Evolutionary conservation across 1,284 basidiomycete genomes (phyloP).

Genomic region (Fomitopsis betulina): DNA sequence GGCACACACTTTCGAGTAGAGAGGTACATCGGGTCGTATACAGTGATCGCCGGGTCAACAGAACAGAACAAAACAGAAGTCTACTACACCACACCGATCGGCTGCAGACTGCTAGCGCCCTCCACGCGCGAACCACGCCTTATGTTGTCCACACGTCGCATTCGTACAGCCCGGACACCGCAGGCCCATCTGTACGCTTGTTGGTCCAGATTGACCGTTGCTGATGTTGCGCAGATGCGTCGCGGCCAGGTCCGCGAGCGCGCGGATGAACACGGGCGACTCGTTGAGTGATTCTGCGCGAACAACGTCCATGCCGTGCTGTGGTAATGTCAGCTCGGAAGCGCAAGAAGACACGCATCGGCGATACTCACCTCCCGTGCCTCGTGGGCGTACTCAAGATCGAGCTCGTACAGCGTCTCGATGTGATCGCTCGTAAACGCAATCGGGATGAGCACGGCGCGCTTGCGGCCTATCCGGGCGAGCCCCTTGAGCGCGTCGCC

Average conservation of each 20-base stretch:
- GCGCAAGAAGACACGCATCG: not conserved
- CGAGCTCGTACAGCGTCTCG: conserved; percentile 96
- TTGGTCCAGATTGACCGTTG: conserved; percentile 50
- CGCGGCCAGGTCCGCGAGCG: conserved; percentile 90
- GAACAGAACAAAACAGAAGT: not conserved
- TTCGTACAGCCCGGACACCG: conserved; percentile 95
- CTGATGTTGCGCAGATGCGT: conserved; percentile 71
- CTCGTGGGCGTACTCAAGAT: conserved; percentile 91
- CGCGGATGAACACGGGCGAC: conserved; percentile 97
- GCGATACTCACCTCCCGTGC: conserved; percentile 67
- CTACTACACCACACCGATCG: not conserved
- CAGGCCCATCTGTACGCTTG: conserved; percentile 79
- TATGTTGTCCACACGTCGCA: conserved; percentile 81
- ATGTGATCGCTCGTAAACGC: conserved; percentile 99
- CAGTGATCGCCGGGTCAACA: not conserved
- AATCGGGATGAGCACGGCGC: conserved; percentile 89
- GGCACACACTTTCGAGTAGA: not conserved
- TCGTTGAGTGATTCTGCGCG: conserved; percentile 97
- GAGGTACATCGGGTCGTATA: not conserved
- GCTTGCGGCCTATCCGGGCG: conserved; percentile 84
- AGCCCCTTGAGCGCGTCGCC: conserved; percentile 89
- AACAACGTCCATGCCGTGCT: conserved; percentile 82
- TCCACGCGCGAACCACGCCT: conserved; percentile 78
- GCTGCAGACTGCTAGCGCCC: conserved; percentile 31
- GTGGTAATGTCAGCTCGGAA: conserved; percentile 1